Conservation (phyloP, 768 basidiomycete species). For the Leccinellum albellum region DNA sequence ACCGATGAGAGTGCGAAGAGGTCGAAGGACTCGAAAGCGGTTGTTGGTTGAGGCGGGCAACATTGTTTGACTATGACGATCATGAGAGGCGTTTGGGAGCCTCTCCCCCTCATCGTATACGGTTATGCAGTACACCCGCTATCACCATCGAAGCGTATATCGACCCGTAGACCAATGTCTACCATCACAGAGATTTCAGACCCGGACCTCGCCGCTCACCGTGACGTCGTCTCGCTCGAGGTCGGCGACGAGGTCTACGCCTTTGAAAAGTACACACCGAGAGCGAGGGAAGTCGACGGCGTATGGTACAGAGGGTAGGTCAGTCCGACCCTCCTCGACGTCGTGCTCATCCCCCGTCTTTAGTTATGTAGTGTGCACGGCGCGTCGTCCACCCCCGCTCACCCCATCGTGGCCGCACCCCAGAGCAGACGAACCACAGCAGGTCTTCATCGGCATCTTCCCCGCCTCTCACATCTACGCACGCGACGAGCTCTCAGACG, state of each 20-base stretch:
- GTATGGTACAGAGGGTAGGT: constrained; percentile 94
- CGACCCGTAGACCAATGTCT: constrained; percentile 38
- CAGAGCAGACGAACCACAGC: constrained; percentile 73
- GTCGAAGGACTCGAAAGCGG: constrained; percentile 19
- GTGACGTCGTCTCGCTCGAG: constrained; percentile 81
- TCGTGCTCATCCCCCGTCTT: background rate
- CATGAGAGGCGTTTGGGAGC: constrained; percentile 63
- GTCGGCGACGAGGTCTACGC: constrained; percentile 97
- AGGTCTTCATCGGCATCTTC: constrained; percentile 93
- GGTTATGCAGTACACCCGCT: constrained; percentile 89
- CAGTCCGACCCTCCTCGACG: background rate
- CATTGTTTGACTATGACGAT: too few species aligned
- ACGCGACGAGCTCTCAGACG: constrained; percentile 83
- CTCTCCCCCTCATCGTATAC: constrained; percentile 74
- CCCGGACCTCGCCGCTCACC: constrained; percentile 61
- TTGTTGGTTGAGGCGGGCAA: constrained; percentile 20
- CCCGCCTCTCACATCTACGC: constrained; percentile 85
- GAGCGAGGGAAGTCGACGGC: constrained; percentile 69
- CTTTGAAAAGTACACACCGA: constrained; percentile 84
- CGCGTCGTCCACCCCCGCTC: constrained; percentile 62
- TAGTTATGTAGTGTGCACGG: constrained; percentile 85
- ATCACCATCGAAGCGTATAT: constrained; percentile 63
- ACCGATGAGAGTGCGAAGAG: constrained; percentile 30
- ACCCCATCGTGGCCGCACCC: constrained; percentile 59
- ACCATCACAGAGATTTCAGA: constrained; percentile 46